Base-by-base conservation (phyloP, 768 basidiomycete species). In the Amanita thiersii region DNA sequence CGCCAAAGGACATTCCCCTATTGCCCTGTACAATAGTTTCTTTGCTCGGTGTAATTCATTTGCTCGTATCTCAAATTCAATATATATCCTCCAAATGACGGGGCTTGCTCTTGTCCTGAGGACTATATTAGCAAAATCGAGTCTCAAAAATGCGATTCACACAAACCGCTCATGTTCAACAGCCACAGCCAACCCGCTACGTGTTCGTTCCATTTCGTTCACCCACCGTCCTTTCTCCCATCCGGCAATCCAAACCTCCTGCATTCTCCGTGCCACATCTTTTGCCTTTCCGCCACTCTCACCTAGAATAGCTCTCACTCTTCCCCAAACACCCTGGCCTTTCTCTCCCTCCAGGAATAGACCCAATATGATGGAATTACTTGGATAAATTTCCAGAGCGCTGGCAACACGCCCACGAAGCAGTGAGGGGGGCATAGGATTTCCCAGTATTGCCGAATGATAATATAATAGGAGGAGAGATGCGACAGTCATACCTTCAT, bases 281-380 rank as follows among this genome's bases (percentile, higher is more conserved):
- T 83, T 86, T 43, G 69, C 64, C 40, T 57, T 61, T 6, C 53
- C 59, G 7, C 58, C 61, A 20, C 61, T 67, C 40, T 76, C 76
- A 1, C 79, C 75, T 24, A 84, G 50, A 39, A 75, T 65, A 11
- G 62, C 57, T 45, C 81, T 62, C 23, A 88, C 75, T 18, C 75
- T 68, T 4, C 86, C 86, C 86, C 87, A 88, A 17, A 85, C 68
- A 0, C 81, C 81, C 52, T 85, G 77, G 1, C 86, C 82, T 48
- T 73, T 80, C 61, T 90, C 81, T 9, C 71, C 73, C 56, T 88
- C 86, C 47, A 89, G 56, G 54, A 89, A 85, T 50, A 87, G 60
- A 4, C 80, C 83, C 17, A 90, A 52, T 30, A 87, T 61, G 17
- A 83, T 63, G 3, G 82, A 84, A 56, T 89, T 88, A 56, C 65